Evolutionary conservation across 2,329 filamentous ascomycete species (phyloP).

Genomic region (Venturia pyrina): DNA sequence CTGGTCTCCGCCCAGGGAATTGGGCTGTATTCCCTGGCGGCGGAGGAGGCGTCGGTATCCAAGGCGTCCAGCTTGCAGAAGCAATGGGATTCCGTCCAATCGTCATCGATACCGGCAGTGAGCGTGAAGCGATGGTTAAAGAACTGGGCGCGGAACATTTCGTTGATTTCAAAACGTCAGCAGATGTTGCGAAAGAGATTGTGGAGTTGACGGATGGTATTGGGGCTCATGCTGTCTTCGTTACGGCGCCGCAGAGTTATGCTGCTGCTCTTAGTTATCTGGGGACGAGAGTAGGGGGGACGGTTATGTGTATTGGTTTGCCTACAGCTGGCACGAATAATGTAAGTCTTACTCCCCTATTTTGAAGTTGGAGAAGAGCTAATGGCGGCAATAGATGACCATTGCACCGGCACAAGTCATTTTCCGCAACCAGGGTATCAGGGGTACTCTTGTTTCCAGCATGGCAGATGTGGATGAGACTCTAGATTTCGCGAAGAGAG

Average conservation of each 20-base stretch:
- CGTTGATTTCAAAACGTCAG: conserved; percentile 42
- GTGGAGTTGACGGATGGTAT: conserved; percentile 36
- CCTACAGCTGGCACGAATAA: conserved; percentile 10
- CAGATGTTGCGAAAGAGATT: conserved; percentile 32
- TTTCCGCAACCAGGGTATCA: conserved; percentile 10
- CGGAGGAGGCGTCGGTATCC: conserved; percentile 35
- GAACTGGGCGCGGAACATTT: conserved; percentile 46
- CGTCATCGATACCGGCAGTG: conserved; percentile 43
- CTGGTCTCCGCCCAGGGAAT: conserved; percentile 29
- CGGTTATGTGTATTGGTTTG: conserved; percentile 13
- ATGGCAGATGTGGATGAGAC: conserved; percentile 12
- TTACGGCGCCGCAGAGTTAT: conserved; percentile 30
- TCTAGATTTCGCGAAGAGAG: conserved; percentile 9
- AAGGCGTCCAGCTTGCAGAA: conserved; percentile 37
- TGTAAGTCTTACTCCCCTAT: neutral
- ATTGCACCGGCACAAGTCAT: conserved; percentile 1
- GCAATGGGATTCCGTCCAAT: conserved; percentile 49
- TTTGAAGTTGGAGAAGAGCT: neutral
- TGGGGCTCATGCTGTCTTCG: conserved; percentile 37
- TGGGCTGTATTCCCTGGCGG: conserved; percentile 32
- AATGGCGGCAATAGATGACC: conserved; percentile 5
- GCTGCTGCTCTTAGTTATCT: conserved; percentile 11
- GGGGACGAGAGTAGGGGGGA: conserved; percentile 9
- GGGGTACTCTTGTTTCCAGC: conserved; percentile 7
- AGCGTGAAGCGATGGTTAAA: conserved; percentile 36